Evolutionary conservation across 2,329 filamentous ascomycete species (phyloP), one percentile per base, ranked within the genome.

Genomic region (Westerdykella ornata): DNA sequence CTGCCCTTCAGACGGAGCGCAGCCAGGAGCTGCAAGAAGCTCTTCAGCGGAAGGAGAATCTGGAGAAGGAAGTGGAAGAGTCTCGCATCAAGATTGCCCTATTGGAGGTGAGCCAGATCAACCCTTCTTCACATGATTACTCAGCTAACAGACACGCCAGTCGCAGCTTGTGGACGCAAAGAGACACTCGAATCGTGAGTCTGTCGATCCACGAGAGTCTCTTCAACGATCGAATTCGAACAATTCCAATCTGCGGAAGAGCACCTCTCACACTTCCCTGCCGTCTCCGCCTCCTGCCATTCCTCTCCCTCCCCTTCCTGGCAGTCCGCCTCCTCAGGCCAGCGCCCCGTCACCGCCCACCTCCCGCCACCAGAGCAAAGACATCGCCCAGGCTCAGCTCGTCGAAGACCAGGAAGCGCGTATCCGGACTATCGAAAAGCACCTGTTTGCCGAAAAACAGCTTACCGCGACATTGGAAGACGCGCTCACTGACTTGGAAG

Each of bases 251-350:
- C 76, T 92, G 33, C 85, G 87, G 60, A 96, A 95, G 75, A 92
- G 84, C 57, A 74, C 80, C 17, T 92, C 88, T 0, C 83, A 89
- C 35, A 77, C 80, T 11, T 92, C 88, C 3, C 72, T 97, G 9
- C 92, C 92, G 2, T 97, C 92, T 1, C 92, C 92, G 19, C 92
- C 92, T 4, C 92, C 92, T 0, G 88, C 88, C 0, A 95, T 97
- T 54, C 92, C 92, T n/a, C 78, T 98, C 26, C 92, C 92, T 2
- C 92, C 92, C 30, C 75, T 98, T 14, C 92, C 92, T 3, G 39
- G 74, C 72, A 51, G 69, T 50, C 42, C 59, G 54, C 45, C 61
- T 52, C 51, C 65, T 51, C 66, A 50, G 20, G 49, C 78, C 69
- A 46, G 78, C 55, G 69, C 74, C 70, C 53, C 78, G 64, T 66